Percentiles rank a stretch among this genome's conserved stretches.
phyloP scores from a whole-genome alignment of 352 stramenopile species.

The Blastocystis sp. region DNA sequence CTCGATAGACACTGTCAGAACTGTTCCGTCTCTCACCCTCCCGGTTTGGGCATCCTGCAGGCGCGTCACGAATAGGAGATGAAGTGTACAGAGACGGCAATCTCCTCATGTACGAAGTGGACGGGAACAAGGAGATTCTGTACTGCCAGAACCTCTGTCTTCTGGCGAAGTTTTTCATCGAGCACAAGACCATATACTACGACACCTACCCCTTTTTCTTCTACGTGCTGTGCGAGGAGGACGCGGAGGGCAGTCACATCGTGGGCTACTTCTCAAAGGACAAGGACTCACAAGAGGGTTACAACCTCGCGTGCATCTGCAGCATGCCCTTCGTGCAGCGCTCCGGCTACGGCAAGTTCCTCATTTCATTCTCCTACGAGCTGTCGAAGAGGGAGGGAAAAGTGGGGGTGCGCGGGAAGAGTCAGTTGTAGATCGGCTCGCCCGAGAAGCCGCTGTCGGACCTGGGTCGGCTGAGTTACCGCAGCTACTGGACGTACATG shows the following conservation, averaged over 20 bases:
- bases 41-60: slow-evolving; percentile 77
- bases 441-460: slow-evolving; percentile 98
- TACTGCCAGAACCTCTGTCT: slow-evolving; percentile 99
- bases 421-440: slow-evolving; percentile 82
- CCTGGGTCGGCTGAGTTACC: slow-evolving; percentile 96
- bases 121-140: slow-evolving; percentile 91
- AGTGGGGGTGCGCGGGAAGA: slow-evolving; percentile 42
- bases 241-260: slow-evolving; percentile 77
- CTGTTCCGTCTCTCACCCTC: slow-evolving; percentile 71
- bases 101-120: slow-evolving; percentile 94
- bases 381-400: slow-evolving; percentile 96
- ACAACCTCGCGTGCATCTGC: slow-evolving; percentile 99
- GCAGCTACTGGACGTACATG: slow-evolving; percentile 97
- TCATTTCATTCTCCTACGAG: slow-evolving; percentile 99
- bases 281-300: slow-evolving; percentile 94
- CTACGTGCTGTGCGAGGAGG: slow-evolving; percentile 95
- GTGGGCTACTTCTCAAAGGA: slow-evolving; percentile 98
- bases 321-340: slow-evolving; percentile 98
- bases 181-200: slow-evolving; percentile 99
- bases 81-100: slow-evolving; percentile 92
- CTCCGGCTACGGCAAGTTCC: slow-evolving; percentile 98
- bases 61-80: slow-evolving; percentile 78
- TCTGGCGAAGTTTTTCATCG: slow-evolving; percentile 97
- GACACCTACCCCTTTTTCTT: slow-evolving; percentile 99
- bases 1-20: slow-evolving; percentile 39